Conservation (phyloP, 768 basidiomycete species). For the Auriscalpium orientale region DNA sequence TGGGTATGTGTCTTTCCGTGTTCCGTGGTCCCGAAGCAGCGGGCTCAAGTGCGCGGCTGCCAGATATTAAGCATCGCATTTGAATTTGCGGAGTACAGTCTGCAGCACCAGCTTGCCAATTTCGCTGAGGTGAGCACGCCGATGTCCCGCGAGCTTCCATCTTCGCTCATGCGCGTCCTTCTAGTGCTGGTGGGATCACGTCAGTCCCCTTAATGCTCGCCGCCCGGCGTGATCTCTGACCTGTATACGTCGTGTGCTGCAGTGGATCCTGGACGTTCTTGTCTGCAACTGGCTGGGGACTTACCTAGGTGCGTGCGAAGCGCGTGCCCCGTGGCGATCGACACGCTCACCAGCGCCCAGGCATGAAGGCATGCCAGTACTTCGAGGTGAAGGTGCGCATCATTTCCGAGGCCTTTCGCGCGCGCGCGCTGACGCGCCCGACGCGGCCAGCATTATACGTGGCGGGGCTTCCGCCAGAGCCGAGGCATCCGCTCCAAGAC, state of each 20-base stretch:
- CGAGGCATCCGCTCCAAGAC: constrained; percentile 75
- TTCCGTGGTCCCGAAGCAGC: not conserved
- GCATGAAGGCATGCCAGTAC: constrained; percentile 83
- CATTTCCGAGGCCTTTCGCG: constrained; percentile 1
- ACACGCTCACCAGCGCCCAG: constrained; percentile 25
- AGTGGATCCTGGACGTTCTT: constrained; percentile 86
- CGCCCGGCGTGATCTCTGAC: constrained; percentile 4
- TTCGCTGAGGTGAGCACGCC: constrained; percentile 65
- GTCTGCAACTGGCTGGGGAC: constrained; percentile 87
- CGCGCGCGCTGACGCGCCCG: constrained; percentile 3
- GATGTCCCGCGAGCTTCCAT: constrained; percentile 11
- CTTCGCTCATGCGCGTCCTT: constrained; percentile 14
- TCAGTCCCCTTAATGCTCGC: constrained; percentile 31
- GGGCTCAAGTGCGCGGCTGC: not conserved
- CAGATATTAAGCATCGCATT: constrained; percentile 85
- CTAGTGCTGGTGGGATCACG: constrained; percentile 93
- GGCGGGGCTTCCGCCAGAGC: constrained; percentile 77
- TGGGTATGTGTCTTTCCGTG: constrained; percentile 49
- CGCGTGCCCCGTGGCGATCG: not conserved
- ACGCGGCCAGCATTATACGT: constrained; percentile 60
- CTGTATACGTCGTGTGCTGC: not conserved
- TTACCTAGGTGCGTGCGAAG: constrained; percentile 51
- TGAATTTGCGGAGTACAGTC: constrained; percentile 81
- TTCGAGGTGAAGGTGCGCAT: constrained; percentile 56
- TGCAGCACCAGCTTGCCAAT: constrained; percentile 84